Percentiles rank a stretch among this genome's conserved stretches.
Conservation (phyloP, 306 rosid species). For the Inga oerstediana region DNA sequence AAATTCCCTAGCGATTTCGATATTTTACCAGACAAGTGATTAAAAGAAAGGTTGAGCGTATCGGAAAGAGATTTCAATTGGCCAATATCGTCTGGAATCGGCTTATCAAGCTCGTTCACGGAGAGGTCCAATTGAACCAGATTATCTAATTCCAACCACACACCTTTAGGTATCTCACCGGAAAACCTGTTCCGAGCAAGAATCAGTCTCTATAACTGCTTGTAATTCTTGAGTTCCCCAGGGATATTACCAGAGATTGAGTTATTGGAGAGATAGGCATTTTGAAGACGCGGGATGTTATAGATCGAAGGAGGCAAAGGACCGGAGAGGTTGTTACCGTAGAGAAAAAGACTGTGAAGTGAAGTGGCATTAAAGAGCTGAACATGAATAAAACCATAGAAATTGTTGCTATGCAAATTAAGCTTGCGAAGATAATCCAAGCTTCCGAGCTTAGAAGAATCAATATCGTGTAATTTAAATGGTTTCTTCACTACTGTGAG, state of each 20-base stretch:
- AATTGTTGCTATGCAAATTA: slow-evolving; percentile 72
- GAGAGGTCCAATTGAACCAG: slow-evolving; percentile 80
- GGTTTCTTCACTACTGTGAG: too few species aligned
- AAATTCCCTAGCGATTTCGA: slow-evolving; percentile 77
- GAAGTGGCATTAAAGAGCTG: slow-evolving; percentile 92
- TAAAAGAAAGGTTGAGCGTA: slow-evolving; percentile 83
- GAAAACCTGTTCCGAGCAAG: slow-evolving; percentile 66
- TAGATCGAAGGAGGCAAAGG: slow-evolving; percentile 66
- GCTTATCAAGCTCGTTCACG: slow-evolving; percentile 57
- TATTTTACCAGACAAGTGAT: slow-evolving; percentile 69
- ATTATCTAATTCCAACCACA: slow-evolving; percentile 58
- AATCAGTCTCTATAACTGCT: slow-evolving; percentile 67
- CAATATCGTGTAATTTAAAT: too few species aligned
- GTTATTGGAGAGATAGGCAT: slow-evolving; percentile 85
- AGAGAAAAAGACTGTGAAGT: slow-evolving; percentile 80
- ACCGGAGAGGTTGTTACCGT: slow-evolving; percentile 90
- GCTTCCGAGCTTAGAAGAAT: slow-evolving; percentile 90
- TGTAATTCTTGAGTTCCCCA: slow-evolving; percentile 49
- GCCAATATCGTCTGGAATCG: slow-evolving; percentile 69
- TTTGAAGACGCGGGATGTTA: slow-evolving; percentile 73
- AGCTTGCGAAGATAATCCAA: slow-evolving; percentile 80
- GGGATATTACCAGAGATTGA: slow-evolving; percentile 67
- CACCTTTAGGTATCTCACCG: slow-evolving; percentile 68
- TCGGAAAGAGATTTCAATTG: slow-evolving; percentile 70
- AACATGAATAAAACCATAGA: slow-evolving; percentile 72